Evolutionary conservation across 2,329 filamentous ascomycete species (phyloP).

Genomic region (Talaromyces sp.): DNA sequence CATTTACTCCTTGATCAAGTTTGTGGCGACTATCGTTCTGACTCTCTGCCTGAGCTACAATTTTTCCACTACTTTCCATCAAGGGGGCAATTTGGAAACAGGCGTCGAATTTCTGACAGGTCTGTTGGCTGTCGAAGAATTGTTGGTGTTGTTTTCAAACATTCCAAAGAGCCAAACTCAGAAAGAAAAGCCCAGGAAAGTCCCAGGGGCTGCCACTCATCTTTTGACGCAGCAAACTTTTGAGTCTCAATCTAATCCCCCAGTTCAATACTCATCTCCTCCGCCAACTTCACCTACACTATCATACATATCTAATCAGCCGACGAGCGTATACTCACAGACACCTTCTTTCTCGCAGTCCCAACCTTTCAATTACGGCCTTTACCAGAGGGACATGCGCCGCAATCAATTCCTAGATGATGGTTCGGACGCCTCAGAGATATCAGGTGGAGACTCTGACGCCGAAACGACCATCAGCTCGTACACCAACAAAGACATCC

Average conservation of each 20-base stretch:
- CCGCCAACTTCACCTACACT: neutral
- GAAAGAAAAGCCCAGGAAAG: neutral
- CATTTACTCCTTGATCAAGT: constrained; percentile 13
- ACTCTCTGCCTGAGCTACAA: constrained; percentile 11
- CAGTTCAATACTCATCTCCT: neutral
- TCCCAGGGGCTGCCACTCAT: neutral
- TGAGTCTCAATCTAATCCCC: neutral
- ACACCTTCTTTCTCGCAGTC: constrained; percentile 4
- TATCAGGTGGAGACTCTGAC: constrained; percentile 35
- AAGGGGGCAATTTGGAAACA: constrained; percentile 35
- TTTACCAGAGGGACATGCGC: constrained; percentile 10
- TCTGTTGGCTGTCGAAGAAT: constrained; percentile 41
- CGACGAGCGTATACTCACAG: neutral
- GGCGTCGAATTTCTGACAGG: constrained; percentile 38
- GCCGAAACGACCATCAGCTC: constrained; percentile 29
- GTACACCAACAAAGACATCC: constrained; percentile 33
- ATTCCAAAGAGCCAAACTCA: constrained; percentile 20
- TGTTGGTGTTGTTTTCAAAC: constrained; percentile 25
- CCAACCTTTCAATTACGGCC: neutral
- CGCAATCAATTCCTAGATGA: constrained; percentile 21
- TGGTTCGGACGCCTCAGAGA: constrained; percentile 32
- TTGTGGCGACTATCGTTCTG: constrained; percentile 14
- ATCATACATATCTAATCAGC: neutral
- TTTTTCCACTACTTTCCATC: constrained; percentile 20
- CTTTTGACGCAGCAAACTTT: neutral